phyloP scores from a whole-genome alignment of 2,329 filamentous ascomycete species.

The Ophiostoma populinum region DNA sequence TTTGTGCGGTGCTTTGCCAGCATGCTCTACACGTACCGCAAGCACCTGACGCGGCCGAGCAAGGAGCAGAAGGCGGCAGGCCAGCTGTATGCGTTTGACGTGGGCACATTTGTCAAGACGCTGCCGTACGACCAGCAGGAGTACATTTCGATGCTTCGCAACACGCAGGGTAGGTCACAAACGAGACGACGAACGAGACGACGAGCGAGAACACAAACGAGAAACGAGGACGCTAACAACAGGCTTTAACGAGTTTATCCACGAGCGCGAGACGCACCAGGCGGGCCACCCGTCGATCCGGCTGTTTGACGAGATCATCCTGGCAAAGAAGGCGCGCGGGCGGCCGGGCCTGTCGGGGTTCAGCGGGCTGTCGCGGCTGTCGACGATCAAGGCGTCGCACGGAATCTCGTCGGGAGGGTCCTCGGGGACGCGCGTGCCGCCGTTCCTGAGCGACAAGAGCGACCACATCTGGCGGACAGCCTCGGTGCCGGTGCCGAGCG shows the following conservation, averaged over 20 bases:
- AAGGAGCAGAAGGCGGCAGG: slow-evolving; percentile 43
- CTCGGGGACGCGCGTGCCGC: slow-evolving; percentile 24
- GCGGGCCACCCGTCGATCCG: slow-evolving; percentile 48
- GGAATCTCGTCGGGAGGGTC: slow-evolving; percentile 25
- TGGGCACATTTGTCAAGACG: slow-evolving; percentile 46
- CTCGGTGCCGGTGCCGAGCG: slow-evolving; percentile 40
- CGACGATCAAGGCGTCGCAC: slow-evolving; percentile 39
- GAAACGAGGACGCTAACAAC: slow-evolving; percentile 2
- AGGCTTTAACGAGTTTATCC: slow-evolving; percentile 72
- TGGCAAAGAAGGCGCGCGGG: slow-evolving; percentile 56
- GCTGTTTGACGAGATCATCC: slow-evolving; percentile 69
- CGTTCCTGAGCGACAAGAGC: slow-evolving; percentile 53
- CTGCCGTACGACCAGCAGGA: slow-evolving; percentile 49
- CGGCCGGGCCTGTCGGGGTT: slow-evolving; percentile 44
- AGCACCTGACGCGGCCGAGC: slow-evolving; percentile 39
- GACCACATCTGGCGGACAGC: slow-evolving; percentile 68
- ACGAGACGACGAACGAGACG: too few relatives aligned
- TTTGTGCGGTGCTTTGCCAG: slow-evolving; percentile 51
- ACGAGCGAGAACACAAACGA: background rate
- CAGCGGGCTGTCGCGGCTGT: slow-evolving; percentile 33
- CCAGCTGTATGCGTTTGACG: slow-evolving; percentile 46
- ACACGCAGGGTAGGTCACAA: slow-evolving; percentile 56
- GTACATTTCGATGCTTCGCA: slow-evolving; percentile 44
- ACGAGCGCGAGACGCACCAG: slow-evolving; percentile 54
- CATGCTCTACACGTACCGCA: slow-evolving; percentile 48